Evolutionary conservation across 2,329 filamentous ascomycete genomes (phyloP).

Genomic region (Diaporthe velutina): DNA sequence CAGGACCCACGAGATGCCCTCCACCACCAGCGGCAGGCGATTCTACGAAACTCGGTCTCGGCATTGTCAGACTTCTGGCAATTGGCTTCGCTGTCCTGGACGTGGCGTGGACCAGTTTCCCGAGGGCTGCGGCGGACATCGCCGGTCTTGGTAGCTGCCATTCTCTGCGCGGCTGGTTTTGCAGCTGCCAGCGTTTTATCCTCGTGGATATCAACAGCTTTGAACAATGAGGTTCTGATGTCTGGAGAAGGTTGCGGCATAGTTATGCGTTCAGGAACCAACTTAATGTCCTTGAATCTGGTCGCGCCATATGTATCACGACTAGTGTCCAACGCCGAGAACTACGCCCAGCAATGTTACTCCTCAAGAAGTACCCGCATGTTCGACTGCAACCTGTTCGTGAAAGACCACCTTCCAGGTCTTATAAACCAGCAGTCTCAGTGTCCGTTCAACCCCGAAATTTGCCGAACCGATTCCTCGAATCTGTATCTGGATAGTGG

Average conservation of each 20-base stretch:
- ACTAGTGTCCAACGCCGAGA: background rate
- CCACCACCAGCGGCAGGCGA: constrained; percentile 45
- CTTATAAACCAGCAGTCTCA: constrained; percentile 7
- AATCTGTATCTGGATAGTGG: constrained; percentile 38
- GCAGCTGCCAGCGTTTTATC: background rate
- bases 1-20: constrained; percentile 42
- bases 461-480: constrained; percentile 29
- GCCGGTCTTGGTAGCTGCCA: background rate
- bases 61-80: background rate
- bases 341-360: constrained; percentile 43
- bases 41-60: background rate
- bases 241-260: background rate
- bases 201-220: background rate
- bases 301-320: background rate
- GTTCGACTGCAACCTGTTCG: constrained; percentile 20
- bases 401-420: constrained; percentile 10
- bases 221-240: background rate
- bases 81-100: background rate
- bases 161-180: background rate
- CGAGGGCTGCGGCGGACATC: background rate
- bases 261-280: background rate
- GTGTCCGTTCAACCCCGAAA: constrained; percentile 40
- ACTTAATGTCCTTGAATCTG: background rate
- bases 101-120: background rate
- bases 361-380: background rate